phyloP scores from a whole-genome alignment of 129 eudicot genomes.

The Pittosporum tobira region DNA sequence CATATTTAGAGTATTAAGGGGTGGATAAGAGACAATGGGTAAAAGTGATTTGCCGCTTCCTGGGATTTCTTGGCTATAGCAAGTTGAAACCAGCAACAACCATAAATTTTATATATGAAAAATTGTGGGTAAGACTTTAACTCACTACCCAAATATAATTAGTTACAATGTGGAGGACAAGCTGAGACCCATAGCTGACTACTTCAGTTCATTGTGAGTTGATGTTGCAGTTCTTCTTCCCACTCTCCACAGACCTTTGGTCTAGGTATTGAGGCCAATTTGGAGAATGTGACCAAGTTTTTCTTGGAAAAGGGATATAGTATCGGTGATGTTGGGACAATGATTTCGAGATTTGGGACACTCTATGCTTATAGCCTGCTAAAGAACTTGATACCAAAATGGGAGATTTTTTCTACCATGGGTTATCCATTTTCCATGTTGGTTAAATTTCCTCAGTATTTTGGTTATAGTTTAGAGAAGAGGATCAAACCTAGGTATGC shows the following conservation, averaged over 20 bases:
- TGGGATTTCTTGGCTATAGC: conserved; percentile 83
- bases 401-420: conserved; percentile 76
- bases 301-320: conserved; percentile 66
- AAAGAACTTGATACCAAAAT: conserved; percentile 61
- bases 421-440: conserved; percentile 53
- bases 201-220: conserved; percentile 50
- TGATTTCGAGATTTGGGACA: conserved; percentile 73
- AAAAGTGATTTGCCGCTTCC: conserved; percentile 70
- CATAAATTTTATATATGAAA: conserved; percentile 64
- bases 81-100: conserved; percentile 53
- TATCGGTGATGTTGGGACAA: conserved; percentile 45
- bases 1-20: conserved; percentile 61
- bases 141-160: conserved; percentile 74
- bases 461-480: conserved; percentile 77
- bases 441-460: conserved; percentile 82
- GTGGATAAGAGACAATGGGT: conserved; percentile 88
- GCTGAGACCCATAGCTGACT: conserved; percentile 66
- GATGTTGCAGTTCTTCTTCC: conserved; percentile 48
- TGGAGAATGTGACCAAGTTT: conserved; percentile 71
- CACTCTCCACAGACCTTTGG: conserved; percentile 81
- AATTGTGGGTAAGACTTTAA: conserved; percentile 61
- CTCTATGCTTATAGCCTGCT: conserved; percentile 44
- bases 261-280: conserved; percentile 58
- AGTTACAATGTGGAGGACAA: conserved; percentile 82
- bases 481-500: conserved; percentile 77